phyloP scores from a whole-genome alignment of 1,284 basidiomycete genomes.

The Rhodotorula glutinis region DNA sequence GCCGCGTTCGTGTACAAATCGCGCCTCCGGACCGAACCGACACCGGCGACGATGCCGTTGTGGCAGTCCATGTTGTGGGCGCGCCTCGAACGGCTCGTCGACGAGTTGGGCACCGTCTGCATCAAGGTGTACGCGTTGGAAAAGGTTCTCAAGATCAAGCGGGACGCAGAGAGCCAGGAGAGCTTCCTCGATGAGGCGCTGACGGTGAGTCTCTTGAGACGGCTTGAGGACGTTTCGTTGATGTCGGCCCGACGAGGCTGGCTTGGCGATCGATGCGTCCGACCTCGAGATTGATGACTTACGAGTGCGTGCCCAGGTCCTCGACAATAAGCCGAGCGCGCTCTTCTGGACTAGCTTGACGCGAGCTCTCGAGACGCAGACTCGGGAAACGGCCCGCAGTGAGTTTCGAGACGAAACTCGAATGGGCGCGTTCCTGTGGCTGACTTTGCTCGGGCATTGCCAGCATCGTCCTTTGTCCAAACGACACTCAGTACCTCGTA shows the following conservation, averaged over 20 bases:
- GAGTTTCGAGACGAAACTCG: slow-evolving; percentile 39
- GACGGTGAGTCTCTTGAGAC: slow-evolving; percentile 58
- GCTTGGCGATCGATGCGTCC: no score
- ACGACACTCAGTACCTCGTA: slow-evolving; percentile 81
- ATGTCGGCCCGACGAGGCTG: no score
- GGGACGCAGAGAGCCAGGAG: slow-evolving; percentile 68
- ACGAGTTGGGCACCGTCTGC: slow-evolving; percentile 81
- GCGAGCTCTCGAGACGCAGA: slow-evolving; percentile 71
- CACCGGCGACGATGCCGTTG: slow-evolving; percentile 71
- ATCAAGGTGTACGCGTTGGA: slow-evolving; percentile 91
- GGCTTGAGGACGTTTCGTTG: background rate
- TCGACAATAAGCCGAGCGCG: slow-evolving; percentile 84
- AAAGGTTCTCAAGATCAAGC: slow-evolving; percentile 85
- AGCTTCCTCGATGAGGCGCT: slow-evolving; percentile 87
- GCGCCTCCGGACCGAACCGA: slow-evolving; percentile 72
- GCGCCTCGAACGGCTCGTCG: slow-evolving; percentile 71
- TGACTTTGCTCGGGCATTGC: background rate
- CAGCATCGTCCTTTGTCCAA: slow-evolving; percentile 77
- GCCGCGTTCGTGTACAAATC: slow-evolving; percentile 61
- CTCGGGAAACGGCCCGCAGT: slow-evolving; percentile 73
- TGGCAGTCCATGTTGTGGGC: slow-evolving; percentile 79
- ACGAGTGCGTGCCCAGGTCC: slow-evolving; percentile 53
- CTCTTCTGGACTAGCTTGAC: slow-evolving; percentile 86
- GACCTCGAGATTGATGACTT: no score
- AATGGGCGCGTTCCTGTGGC: no score